These are phyloP conservation scores for Baorangia bicolor DNA, from an alignment of 768 basidiomycete species.

Conservation along the genomic window DNA sequence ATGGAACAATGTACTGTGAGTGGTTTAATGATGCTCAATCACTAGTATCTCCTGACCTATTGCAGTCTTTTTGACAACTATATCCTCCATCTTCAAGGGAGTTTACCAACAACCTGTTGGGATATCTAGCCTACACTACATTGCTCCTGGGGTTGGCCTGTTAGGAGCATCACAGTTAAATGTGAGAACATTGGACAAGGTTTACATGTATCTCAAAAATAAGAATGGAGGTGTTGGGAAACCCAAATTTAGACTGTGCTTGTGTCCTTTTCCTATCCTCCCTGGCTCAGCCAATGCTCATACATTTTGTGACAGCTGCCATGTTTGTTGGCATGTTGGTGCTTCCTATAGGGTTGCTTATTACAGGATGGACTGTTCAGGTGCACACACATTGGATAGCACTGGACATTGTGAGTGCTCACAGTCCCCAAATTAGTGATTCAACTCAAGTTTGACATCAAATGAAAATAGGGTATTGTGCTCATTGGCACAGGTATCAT, in stretches of 20 bases:
- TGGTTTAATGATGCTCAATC: neutral
- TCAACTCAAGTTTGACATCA: neutral
- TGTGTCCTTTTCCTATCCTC: constrained; percentile 10
- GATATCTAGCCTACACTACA: constrained; percentile 66
- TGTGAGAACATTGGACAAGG: constrained; percentile 53
- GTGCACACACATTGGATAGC: constrained; percentile 64
- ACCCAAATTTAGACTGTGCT: constrained; percentile 55
- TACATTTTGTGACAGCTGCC: constrained; percentile 38
- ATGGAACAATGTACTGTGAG: constrained; percentile 59
- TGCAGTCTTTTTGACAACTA: constrained; percentile 66
- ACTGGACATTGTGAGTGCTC: constrained; percentile 54
- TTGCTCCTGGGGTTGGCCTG: constrained; percentile 68
- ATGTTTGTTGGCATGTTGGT: constrained; percentile 59
- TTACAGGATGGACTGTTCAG: constrained; percentile 71
- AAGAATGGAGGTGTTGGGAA: constrained; percentile 54
- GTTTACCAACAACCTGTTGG: constrained; percentile 56
- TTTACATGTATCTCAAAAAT: constrained; percentile 50
- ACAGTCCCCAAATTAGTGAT: too few relatives aligned
- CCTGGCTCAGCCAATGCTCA: neutral
- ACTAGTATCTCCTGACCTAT: neutral
- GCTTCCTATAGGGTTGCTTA: constrained; percentile 65
- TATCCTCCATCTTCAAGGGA: constrained; percentile 56
- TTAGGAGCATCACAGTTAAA: constrained; percentile 50
- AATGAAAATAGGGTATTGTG: constrained; percentile 48
- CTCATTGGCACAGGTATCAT: constrained; percentile 58